Evolutionary conservation across 2,329 filamentous ascomycete genomes (phyloP).

Genomic region (Metarhizium anisopliae): DNA sequence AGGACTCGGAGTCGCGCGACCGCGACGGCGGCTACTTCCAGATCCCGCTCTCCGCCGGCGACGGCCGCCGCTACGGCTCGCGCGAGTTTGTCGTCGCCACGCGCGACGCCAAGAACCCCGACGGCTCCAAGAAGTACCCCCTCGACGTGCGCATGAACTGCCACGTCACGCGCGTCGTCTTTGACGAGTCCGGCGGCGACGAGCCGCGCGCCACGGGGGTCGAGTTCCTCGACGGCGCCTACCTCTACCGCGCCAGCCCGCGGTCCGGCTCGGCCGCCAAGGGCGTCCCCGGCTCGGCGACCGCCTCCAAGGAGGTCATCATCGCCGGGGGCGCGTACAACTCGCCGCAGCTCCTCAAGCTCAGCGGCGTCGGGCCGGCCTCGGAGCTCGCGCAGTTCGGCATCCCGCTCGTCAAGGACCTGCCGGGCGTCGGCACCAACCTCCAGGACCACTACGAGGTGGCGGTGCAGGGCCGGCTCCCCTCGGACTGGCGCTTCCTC

Average conservation of each 20-base stretch:
- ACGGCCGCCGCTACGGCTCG: constrained; percentile 33
- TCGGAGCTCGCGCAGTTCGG: constrained; percentile 28
- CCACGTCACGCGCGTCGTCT: constrained; percentile 26
- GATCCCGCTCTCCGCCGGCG: constrained; percentile 36
- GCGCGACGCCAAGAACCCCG: constrained; percentile 14
- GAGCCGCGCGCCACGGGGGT: constrained; percentile 31
- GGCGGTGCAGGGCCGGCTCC: constrained; percentile 10
- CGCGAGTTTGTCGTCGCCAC: constrained; percentile 38
- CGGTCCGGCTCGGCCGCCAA: constrained; percentile 19
- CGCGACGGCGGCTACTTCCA: constrained; percentile 29
- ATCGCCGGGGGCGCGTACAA: constrained; percentile 38
- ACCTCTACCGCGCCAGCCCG: constrained; percentile 34
- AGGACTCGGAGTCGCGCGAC: constrained; percentile 34
- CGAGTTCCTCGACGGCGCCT: constrained; percentile 30
- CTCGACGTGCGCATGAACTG: constrained; percentile 16
- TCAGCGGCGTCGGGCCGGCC: constrained; percentile 34
- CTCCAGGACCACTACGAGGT: constrained; percentile 21
- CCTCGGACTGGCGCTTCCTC: constrained; percentile 5
- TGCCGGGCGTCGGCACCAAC: constrained; percentile 56
- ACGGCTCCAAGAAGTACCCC: constrained; percentile 8
- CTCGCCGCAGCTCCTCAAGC: constrained; percentile 36
- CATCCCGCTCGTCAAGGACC: constrained; percentile 44
- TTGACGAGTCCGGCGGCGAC: constrained; percentile 15
- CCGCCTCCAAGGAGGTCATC: constrained; percentile 35
- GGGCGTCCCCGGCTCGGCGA: constrained; percentile 15